Evolutionary conservation across 176 grass and related monocot species (phyloP).

Genomic region (Alopecurus myosuroides): DNA sequence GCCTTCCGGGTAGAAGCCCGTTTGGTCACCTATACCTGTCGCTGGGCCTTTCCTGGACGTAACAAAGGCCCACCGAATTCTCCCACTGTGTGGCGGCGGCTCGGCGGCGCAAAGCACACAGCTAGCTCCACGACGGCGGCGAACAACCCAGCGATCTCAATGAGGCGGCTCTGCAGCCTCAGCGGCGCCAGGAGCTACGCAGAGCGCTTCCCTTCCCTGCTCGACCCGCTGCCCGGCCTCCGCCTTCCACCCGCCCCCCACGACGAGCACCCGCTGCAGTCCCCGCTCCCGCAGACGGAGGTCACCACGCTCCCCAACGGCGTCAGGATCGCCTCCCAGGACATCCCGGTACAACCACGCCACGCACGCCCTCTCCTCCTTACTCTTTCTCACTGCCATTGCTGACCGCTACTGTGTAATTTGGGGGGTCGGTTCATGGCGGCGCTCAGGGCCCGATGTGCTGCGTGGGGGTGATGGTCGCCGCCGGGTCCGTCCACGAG

Average conservation of each 20-base stretch:
- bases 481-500: constrained; percentile 4
- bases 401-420: too few species aligned
- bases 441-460: constrained; percentile 31
- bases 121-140: not conserved
- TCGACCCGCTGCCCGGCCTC: not conserved
- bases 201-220: not conserved
- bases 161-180: not conserved
- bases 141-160: not conserved
- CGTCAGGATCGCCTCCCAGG: too few species aligned
- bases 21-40: too few species aligned
- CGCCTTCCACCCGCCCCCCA: not conserved
- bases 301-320: too few species aligned
- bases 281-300: not conserved
- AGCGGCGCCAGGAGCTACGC: not conserved
- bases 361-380: too few species aligned
- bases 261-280: not conserved
- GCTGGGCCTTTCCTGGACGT: too few species aligned
- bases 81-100: too few species aligned
- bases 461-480: constrained; percentile 42
- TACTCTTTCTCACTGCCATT: too few species aligned
- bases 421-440: not conserved
- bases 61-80: too few species aligned
- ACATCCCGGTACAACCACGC: too few species aligned
- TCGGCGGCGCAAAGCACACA: too few species aligned
- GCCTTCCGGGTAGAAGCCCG: too few species aligned